Evolutionary conservation across 345 rosid genomes (phyloP), one percentile per base, ranked within the genome.

Genomic region (Lepidium aucheri): DNA sequence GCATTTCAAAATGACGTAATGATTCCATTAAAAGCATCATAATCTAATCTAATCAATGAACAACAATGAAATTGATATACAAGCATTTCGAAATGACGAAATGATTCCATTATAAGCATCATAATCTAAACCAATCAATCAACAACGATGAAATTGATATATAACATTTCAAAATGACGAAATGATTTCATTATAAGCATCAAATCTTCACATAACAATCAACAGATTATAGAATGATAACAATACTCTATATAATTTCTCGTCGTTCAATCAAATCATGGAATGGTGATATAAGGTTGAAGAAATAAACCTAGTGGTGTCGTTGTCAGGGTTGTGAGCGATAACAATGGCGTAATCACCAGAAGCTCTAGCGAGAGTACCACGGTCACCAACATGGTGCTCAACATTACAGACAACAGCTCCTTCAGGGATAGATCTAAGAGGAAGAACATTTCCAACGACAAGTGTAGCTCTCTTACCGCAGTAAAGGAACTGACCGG

Each of bases 361-460:
- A 0, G 86, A 84, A 44, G 75, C 67, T 41, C 88, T 71, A 46
- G 88, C 88, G 9, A 84, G 60, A 0, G 74, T 80, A 45, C 89
- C 86, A 16, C 93, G 86, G 24, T 86, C 89, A 65, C 89, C 93
- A 1, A 86, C 93, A 20, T 84, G 87, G 9, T 83, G 93, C 67
- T 84, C 89, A 7, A 86, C 93, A 62, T 86, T 86, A 65, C 93
- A 86, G 8, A 84, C 84, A 1, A 84, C 93, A 12, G 87, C 86
- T n/a, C 93, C 93, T 59, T 86, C 93, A 10, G 89, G 93, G 7
- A 86, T 81, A 26, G 86, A 64, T 69, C 86, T 69, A 10, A 84
- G 51, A 0, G 88, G 86, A 10, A 82, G 44, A 7, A 84, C 88
- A 36, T 84, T 84, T 22, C 88, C 88, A 15, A 84, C 84, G 42